These are phyloP conservation scores for Cystobasidiaceae sp. DNA, from an alignment of 1,284 basidiomycete species.

Conservation along the genomic window DNA sequence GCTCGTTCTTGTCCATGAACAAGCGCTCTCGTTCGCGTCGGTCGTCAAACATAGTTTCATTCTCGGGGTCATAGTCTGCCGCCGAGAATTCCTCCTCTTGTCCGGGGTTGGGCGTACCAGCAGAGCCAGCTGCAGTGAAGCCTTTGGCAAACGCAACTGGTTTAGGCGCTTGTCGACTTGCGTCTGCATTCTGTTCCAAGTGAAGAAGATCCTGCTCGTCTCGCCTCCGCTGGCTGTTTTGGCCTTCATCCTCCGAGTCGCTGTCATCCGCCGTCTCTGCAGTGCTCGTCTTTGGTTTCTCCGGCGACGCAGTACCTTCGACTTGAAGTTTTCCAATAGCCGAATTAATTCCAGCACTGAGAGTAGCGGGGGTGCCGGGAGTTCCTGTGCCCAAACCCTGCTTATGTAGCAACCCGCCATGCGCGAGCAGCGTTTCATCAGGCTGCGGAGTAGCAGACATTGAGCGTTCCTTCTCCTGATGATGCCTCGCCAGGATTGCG, in stretches of 20 bases:
- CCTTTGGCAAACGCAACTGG: too few species aligned
- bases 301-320: constrained; percentile 21
- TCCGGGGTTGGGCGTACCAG: too few species aligned
- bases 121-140: too few species aligned
- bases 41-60: constrained; percentile 21
- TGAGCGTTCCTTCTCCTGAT: constrained; percentile 37
- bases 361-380: not conserved
- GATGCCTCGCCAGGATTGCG: constrained; percentile 78
- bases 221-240: not conserved
- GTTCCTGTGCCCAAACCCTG: too few species aligned
- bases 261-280: not conserved
- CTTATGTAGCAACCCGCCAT: too few species aligned
- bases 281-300: too few species aligned
- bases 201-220: constrained; percentile 18
- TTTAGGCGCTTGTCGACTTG: too few species aligned
- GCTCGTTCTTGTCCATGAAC: constrained; percentile 17
- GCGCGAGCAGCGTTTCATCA: constrained; percentile 11
- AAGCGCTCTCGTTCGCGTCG: constrained; percentile 23
- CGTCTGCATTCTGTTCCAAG: not conserved
- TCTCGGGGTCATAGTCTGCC: constrained; percentile 25
- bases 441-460: constrained; percentile 24
- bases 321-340: constrained; percentile 33
- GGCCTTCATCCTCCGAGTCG: not conserved
- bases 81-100: constrained; percentile 15
- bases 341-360: constrained; percentile 31